Conservation (phyloP, 805 yeast species). For the Suhomyces sp. region DNA sequence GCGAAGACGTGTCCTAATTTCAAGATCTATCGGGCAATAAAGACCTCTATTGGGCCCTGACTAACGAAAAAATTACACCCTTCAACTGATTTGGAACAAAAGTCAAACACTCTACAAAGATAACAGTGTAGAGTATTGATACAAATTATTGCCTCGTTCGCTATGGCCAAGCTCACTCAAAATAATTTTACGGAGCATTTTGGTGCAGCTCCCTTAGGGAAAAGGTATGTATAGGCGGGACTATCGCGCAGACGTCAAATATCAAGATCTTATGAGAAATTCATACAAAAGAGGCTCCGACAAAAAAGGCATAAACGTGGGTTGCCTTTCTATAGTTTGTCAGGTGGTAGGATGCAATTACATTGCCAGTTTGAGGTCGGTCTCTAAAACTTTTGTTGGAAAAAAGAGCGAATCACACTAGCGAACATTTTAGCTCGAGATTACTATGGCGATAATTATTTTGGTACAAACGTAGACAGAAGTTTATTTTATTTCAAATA, state of each 20-base stretch:
- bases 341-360: not conserved
- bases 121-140: not conserved
- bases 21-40: too few species aligned
- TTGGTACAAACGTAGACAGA: not conserved
- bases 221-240: constrained; percentile 2
- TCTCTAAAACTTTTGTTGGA: not conserved
- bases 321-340: not conserved
- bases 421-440: not conserved
- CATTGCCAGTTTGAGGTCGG: not conserved
- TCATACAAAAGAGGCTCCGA: not conserved
- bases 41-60: not conserved
- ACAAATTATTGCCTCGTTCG: not conserved
- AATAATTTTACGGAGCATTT: not conserved
- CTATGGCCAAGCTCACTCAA: not conserved
- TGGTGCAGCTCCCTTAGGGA: not conserved
- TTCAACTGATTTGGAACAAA: not conserved
- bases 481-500: not conserved
- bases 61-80: not conserved
- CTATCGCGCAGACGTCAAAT: not conserved
- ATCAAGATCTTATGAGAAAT: not conserved
- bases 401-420: not conserved
- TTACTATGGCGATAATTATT: not conserved
- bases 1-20: not conserved
- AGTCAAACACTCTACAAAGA: not conserved
- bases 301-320: too few species aligned